Evolutionary conservation across 768 basidiomycete genomes (phyloP), one percentile per base, ranked within the genome.

Genomic region (Thelephora ganbajun): DNA sequence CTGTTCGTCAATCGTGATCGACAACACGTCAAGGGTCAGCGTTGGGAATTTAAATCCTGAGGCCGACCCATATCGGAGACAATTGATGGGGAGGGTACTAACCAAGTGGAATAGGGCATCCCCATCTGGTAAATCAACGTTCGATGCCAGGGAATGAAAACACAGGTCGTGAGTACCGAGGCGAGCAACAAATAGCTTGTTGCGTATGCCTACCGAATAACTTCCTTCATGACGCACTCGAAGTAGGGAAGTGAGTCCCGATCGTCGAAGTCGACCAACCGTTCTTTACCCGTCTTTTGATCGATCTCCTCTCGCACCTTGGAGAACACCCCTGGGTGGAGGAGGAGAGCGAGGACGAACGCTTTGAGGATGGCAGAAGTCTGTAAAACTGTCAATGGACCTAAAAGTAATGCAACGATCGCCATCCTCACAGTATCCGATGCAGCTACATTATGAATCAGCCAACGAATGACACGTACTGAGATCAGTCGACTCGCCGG

Each of bases 241-340:
- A 68, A 56, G 51, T 69, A 72, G 0, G 71, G 72, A 23, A 74
- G 56, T 9, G 57, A 58, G 6, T 57, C 59, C 30, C 66, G 56
- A 50, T 74, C 72, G 7, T 56, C 59, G 49, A 66, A 64, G 11
- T 57, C 59, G 5, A 70, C 69, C 1, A 72, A 61, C 0, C 71
- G 59, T 44, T 66, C 61, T 7, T 44, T 50, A n/a, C 72, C 72
- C 11, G 70, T 54, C 3, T 71, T 67, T 1, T 55, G 44, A 46
- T 72, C 70, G 2, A 72, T 56, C 50, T 74, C 72, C n/a, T 57
- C 57, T 44, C 71, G 70, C 7, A 68, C 71, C 46, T 62, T 67
- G 34, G 47, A 53, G 49, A 61, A 61, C 0, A 64, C 62, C 1
- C 69, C 65, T 0, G 69, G 71, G 50, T 69, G 57, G 11, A 67